phyloP scores from a whole-genome alignment of 805 yeast genomes.

The Ogataea henricii region DNA sequence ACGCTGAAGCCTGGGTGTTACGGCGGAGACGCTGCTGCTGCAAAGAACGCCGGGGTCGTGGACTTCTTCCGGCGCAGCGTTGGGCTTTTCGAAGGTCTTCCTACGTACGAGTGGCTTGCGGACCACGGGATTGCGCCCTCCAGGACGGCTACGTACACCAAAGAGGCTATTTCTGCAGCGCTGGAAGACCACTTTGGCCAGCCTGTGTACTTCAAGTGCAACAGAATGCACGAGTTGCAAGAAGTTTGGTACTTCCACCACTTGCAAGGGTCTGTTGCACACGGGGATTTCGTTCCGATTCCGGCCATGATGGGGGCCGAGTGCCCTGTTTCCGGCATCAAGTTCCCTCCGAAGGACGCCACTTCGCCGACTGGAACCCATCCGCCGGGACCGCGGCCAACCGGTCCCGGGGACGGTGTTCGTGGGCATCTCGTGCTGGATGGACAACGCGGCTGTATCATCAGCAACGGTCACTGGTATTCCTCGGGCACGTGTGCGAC shows the following conservation, averaged over 20 bases:
- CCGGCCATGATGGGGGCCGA: constrained; percentile 56
- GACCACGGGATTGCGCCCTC: constrained; percentile 75
- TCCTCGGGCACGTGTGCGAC: constrained; percentile 83
- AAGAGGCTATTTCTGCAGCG: constrained; percentile 54
- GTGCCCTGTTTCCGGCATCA: constrained; percentile 73
- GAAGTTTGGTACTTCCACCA: constrained; percentile 83
- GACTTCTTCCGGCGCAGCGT: constrained; percentile 70
- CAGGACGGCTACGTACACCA: constrained; percentile 53
- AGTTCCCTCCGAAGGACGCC: constrained; percentile 64
- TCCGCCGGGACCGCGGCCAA: constrained; percentile 31
- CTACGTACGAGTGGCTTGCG: constrained; percentile 68
- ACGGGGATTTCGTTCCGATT: constrained; percentile 65
- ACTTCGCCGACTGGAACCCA: constrained; percentile 32
- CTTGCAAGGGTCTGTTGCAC: constrained; percentile 68
- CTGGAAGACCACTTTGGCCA: constrained; percentile 52
- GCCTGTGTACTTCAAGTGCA: constrained; percentile 63
- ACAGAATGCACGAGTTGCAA: constrained; percentile 50
- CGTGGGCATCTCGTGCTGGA: constrained; percentile 53
- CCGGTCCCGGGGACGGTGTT: constrained; percentile 32
- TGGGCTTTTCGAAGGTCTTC: constrained; percentile 55
- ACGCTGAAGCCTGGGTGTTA: constrained; percentile 79
- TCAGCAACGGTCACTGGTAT: constrained; percentile 86
- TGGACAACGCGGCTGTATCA: constrained; percentile 71
- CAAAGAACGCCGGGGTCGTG: constrained; percentile 50
- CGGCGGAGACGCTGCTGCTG: constrained; percentile 24